phyloP scores from a whole-genome alignment of 176 grass and related monocot genomes.

The Juncus effusus region DNA sequence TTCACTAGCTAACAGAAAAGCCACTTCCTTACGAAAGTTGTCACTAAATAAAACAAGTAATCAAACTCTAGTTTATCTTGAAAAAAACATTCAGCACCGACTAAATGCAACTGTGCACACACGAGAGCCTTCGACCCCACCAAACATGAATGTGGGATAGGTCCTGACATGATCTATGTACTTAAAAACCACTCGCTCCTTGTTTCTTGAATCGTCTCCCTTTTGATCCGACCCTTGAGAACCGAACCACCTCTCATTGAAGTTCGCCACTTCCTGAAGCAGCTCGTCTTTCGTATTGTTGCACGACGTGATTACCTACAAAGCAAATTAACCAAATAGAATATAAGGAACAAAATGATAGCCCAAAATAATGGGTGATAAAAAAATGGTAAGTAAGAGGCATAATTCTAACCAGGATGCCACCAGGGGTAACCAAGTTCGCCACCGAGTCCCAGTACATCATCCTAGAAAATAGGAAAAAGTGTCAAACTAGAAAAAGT shows the following conservation, averaged over 20 bases:
- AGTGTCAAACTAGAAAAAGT: not conserved
- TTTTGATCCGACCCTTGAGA: slow-evolving; percentile 22
- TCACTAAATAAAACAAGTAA: too few species aligned
- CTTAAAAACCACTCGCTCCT: slow-evolving; percentile 44
- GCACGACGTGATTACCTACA: slow-evolving; percentile 75
- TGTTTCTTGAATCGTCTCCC: slow-evolving; percentile 17
- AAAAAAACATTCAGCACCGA: not conserved
- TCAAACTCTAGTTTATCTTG: not conserved
- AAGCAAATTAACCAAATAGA: not conserved
- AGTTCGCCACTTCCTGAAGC: slow-evolving; percentile 67
- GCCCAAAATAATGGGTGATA: not conserved
- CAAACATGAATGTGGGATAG: slow-evolving; percentile 38
- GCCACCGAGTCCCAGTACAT: slow-evolving; percentile 92
- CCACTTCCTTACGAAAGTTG: too few species aligned
- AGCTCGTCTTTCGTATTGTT: slow-evolving; percentile 85
- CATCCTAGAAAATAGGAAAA: slow-evolving; percentile 52
- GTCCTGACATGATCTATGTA: slow-evolving; percentile 71
- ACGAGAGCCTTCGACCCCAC: slow-evolving; percentile 42
- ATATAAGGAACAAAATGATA: not conserved
- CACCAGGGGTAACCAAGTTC: slow-evolving; percentile 66
- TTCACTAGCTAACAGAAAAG: too few species aligned
- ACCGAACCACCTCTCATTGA: slow-evolving; percentile 52
- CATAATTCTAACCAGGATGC: slow-evolving; percentile 64
- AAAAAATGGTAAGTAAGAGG: not conserved
- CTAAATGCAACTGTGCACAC: slow-evolving; percentile 62